These are phyloP conservation scores for Gossypium stocksii DNA, from an alignment of 345 rosid genomes.

Conservation along the genomic window DNA sequence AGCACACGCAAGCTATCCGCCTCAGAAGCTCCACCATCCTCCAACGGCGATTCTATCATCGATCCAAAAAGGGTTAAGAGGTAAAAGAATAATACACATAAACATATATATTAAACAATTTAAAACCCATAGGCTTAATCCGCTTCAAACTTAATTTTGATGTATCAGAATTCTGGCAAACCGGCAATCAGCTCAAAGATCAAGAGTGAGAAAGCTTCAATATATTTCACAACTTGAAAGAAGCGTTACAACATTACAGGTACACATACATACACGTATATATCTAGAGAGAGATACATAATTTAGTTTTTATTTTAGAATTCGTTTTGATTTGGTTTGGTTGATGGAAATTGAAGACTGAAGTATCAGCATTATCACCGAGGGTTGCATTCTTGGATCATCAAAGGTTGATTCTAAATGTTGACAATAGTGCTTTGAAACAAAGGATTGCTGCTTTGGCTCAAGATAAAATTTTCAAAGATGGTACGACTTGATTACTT, in stretches of 20 bases:
- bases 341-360: constrained; percentile 37
- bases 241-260: constrained; percentile 60
- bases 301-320: background rate
- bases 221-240: constrained; percentile 61
- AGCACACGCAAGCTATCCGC: constrained; percentile 27
- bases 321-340: background rate
- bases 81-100: constrained; percentile 18
- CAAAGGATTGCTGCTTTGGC: constrained; percentile 78
- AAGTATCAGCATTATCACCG: constrained; percentile 74
- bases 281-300: background rate
- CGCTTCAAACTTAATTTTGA: background rate
- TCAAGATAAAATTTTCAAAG: constrained; percentile 79
- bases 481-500: constrained; percentile 31
- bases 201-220: constrained; percentile 58
- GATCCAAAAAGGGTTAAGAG: constrained; percentile 70
- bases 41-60: constrained; percentile 27
- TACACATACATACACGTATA: background rate
- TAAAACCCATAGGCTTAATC: background rate
- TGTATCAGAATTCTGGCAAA: constrained; percentile 57
- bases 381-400: constrained; percentile 70
- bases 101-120: background rate
- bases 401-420: constrained; percentile 59
- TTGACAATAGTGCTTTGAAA: constrained; percentile 64
- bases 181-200: constrained; percentile 66
- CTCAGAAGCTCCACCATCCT: constrained; percentile 23